Conservation (phyloP, 768 basidiomycete genomes). For the Serendipita sp. region DNA sequence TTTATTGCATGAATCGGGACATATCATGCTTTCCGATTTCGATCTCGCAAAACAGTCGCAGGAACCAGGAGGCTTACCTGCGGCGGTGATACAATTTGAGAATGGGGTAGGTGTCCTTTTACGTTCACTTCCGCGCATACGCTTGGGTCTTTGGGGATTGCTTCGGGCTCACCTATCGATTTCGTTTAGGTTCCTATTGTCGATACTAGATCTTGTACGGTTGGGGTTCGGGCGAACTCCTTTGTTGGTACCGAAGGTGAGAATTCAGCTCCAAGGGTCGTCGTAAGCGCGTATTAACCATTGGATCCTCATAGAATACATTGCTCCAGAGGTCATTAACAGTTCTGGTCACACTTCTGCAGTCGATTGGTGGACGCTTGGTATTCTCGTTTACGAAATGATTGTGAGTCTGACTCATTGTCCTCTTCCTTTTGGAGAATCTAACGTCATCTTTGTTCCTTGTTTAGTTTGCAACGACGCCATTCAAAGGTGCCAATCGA, state of each 20-base stretch:
- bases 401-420: slow-evolving; percentile 49
- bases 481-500: slow-evolving; percentile 92
- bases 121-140: neutral
- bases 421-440: slow-evolving; percentile 12
- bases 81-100: slow-evolving; percentile 69
- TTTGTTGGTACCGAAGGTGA: slow-evolving; percentile 98
- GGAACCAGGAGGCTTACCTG: slow-evolving; percentile 71
- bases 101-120: slow-evolving; percentile 5
- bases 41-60: slow-evolving; percentile 93
- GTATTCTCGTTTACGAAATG: slow-evolving; percentile 98
- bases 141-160: neutral
- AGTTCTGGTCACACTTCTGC: slow-evolving; percentile 94
- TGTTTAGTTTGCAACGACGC: slow-evolving; percentile 85
- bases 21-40: slow-evolving; percentile 99
- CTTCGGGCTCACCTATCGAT: slow-evolving; percentile 2
- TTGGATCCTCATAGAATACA: slow-evolving; percentile 59
- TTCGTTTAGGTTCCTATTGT: slow-evolving; percentile 64
- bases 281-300: neutral
- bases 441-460: neutral
- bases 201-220: slow-evolving; percentile 94
- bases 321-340: slow-evolving; percentile 96
- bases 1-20: slow-evolving; percentile 89
- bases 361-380: slow-evolving; percentile 99
- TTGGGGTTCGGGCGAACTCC: slow-evolving; percentile 93
- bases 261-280: slow-evolving; percentile 13